Base-by-base conservation (phyloP, 1,284 basidiomycete species). In the Cutaneotrichosporon mucoides region DNA sequence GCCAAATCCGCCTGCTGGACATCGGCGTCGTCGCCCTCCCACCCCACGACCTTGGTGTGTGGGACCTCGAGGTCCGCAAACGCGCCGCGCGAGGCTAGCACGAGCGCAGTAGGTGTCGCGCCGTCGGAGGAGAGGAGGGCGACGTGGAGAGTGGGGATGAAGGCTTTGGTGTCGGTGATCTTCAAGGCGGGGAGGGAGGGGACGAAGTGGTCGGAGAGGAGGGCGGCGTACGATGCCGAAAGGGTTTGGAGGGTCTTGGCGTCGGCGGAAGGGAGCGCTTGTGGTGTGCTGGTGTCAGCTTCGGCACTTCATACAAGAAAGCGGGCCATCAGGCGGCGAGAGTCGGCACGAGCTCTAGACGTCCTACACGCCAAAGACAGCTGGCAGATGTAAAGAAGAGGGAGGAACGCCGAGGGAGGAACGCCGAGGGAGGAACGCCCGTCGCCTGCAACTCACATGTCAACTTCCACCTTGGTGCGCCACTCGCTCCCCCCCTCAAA, bases 401-500 rank as follows among this genome's bases (percentile, higher is more conserved):
- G n/a, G n/a, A n/a, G n/a, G n/a, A n/a, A n/a, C n/a, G n/a, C n/a
- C n/a, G n/a, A n/a, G n/a, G n/a, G n/a, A n/a, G n/a, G n/a, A n/a
- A n/a, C n/a, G n/a, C n/a, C n/a, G n/a, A n/a, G n/a, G n/a, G n/a
- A n/a, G n/a, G n/a, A n/a, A n/a, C n/a, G n/a, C n/a, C n/a, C n/a
- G n/a, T n/a, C 9, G 38, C 38, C 38, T 41, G 40, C 43, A 33
- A 67, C 77, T 67, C 61, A 79, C 77, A 78, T 68, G 59, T 79
- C 77, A 15, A 79, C 76, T 41, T 76, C 75, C 24, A 79, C 72
- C 49, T 64, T 72, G 9, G 68, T 60, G 45, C 70, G 68, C 70
- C 74, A 75, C 12, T 59, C 64, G 10, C 58, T 55, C 10, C 50
- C 50, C 24, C 34, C 36, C 9, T 33, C 53, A 1, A 58, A 59